A percentile compares a stretch with the other conserved stretches of the same genome.
Evolutionary conservation across 805 yeast species (phyloP).

Genomic region (Metschnikowia shivogae): DNA sequence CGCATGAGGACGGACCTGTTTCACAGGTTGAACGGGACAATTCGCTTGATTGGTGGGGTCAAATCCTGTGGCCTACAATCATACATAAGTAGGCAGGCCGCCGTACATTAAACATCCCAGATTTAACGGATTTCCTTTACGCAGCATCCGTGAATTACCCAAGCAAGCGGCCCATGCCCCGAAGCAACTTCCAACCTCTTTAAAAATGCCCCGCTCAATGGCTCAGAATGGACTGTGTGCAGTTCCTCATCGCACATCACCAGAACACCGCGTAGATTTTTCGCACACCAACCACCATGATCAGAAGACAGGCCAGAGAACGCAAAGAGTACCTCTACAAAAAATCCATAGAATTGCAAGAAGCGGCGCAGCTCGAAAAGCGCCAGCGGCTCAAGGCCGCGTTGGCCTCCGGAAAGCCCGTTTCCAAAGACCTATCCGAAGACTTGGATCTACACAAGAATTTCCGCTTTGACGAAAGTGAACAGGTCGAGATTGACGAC

Average conservation of each 20-base stretch:
- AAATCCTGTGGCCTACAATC: too few species aligned
- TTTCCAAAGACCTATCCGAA: slow-evolving; percentile 87
- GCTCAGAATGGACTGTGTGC: not conserved
- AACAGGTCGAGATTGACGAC: slow-evolving; percentile 71
- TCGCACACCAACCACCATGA: slow-evolving; percentile 36
- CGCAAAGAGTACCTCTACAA: slow-evolving; percentile 89
- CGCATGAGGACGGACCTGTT: too few species aligned
- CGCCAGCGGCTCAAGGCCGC: slow-evolving; percentile 84
- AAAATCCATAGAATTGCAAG: slow-evolving; percentile 86
- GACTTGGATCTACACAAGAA: slow-evolving; percentile 78
- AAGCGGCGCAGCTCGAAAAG: slow-evolving; percentile 78
- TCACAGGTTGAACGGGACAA: too few species aligned
- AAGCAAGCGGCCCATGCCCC: too few species aligned
- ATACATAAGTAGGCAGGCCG: too few species aligned
- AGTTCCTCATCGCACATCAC: slow-evolving; percentile 3
- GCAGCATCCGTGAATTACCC: too few species aligned
- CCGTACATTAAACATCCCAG: too few species aligned
- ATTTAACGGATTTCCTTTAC: too few species aligned
- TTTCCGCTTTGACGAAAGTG: slow-evolving; percentile 80
- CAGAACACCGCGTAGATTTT: not conserved
- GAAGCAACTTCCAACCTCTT: too few species aligned
- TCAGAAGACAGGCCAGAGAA: slow-evolving; percentile 93
- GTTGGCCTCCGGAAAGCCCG: slow-evolving; percentile 83
- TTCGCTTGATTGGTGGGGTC: too few species aligned
- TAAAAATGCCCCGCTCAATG: too few species aligned